phyloP scores from a whole-genome alignment of 2,329 filamentous ascomycete species.

The Fonsecaea erecta region DNA sequence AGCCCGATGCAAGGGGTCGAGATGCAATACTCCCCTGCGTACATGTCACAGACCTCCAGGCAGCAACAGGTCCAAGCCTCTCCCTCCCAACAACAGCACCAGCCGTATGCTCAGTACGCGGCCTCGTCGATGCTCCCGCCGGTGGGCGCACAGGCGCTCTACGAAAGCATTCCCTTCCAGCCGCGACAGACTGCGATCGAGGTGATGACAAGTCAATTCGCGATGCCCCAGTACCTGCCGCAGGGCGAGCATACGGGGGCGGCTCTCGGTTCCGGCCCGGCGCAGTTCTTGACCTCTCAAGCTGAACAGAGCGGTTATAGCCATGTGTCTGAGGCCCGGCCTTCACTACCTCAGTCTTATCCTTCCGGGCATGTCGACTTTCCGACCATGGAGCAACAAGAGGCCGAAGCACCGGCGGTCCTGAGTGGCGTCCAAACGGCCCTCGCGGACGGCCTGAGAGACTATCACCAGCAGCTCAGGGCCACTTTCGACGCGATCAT shows the following conservation, averaged over 20 bases:
- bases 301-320: slow-evolving; percentile 62
- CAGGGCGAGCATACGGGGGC: slow-evolving; percentile 67
- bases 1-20: slow-evolving; percentile 55
- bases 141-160: slow-evolving; percentile 64
- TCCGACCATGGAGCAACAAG: slow-evolving; percentile 44
- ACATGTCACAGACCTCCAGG: slow-evolving; percentile 55
- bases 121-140: slow-evolving; percentile 70
- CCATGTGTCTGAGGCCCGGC: slow-evolving; percentile 62
- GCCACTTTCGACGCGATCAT: slow-evolving; percentile 74
- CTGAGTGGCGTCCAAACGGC: slow-evolving; percentile 50
- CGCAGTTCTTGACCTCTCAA: slow-evolving; percentile 69
- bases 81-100: slow-evolving; percentile 59
- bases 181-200: slow-evolving; percentile 75
- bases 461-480: slow-evolving; percentile 61
- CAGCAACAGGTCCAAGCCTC: slow-evolving; percentile 40
- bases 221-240: slow-evolving; percentile 75
- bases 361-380: slow-evolving; percentile 58
- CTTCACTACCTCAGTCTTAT: slow-evolving; percentile 58
- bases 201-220: slow-evolving; percentile 71
- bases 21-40: slow-evolving; percentile 71
- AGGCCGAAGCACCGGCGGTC: slow-evolving; percentile 38
- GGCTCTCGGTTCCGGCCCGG: slow-evolving; percentile 61
- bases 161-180: slow-evolving; percentile 77
- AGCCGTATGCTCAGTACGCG: slow-evolving; percentile 60
- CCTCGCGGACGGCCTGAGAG: slow-evolving; percentile 71